Percentiles rank a stretch among this genome's conserved stretches.
Evolutionary conservation across 2,329 filamentous ascomycete species (phyloP).

Genomic region (Colletotrichum zoysiae): DNA sequence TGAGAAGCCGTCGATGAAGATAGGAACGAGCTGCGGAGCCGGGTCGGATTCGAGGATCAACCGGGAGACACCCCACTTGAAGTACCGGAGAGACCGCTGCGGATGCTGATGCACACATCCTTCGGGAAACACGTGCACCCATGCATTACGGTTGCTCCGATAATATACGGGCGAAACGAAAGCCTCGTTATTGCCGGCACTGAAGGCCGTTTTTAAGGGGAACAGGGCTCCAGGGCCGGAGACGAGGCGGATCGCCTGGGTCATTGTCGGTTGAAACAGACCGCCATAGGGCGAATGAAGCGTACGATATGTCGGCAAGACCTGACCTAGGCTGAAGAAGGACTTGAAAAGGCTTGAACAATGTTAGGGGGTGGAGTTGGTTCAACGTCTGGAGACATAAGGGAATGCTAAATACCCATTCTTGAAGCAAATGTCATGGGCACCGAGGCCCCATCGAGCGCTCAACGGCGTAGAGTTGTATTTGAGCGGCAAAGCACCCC

Average conservation of each 20-base stretch:
- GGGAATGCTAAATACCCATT: slow-evolving; percentile 69
- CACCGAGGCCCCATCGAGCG: slow-evolving; percentile 89
- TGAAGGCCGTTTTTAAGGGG: slow-evolving; percentile 30
- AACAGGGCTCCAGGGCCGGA: slow-evolving; percentile 61
- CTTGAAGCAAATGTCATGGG: slow-evolving; percentile 95
- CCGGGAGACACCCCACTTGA: slow-evolving; percentile 96
- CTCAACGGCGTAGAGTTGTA: slow-evolving; percentile 80
- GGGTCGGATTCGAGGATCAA: slow-evolving; percentile 91
- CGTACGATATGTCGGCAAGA: slow-evolving; percentile 87
- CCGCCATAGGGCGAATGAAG: slow-evolving; percentile 85
- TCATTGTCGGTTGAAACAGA: slow-evolving; percentile 89
- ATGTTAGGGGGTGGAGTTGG: slow-evolving; percentile 24
- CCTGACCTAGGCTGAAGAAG: slow-evolving; percentile 92
- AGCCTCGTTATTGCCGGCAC: slow-evolving; percentile 73
- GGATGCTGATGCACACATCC: slow-evolving; percentile 92
- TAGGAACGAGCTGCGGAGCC: slow-evolving; percentile 88
- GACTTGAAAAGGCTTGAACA: slow-evolving; percentile 70
- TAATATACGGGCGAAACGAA: slow-evolving; percentile 81
- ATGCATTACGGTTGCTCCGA: slow-evolving; percentile 76
- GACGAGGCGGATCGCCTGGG: slow-evolving; percentile 86
- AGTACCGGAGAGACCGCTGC: slow-evolving; percentile 86
- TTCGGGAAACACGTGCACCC: slow-evolving; percentile 97
- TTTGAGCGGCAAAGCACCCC: slow-evolving; percentile 85
- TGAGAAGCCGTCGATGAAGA: slow-evolving; percentile 94
- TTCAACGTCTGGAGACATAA: slow-evolving; percentile 29